Evolutionary conservation across 768 basidiomycete species (phyloP), one percentile per base, ranked within the genome.

Genomic region (Suillus ampliporus): DNA sequence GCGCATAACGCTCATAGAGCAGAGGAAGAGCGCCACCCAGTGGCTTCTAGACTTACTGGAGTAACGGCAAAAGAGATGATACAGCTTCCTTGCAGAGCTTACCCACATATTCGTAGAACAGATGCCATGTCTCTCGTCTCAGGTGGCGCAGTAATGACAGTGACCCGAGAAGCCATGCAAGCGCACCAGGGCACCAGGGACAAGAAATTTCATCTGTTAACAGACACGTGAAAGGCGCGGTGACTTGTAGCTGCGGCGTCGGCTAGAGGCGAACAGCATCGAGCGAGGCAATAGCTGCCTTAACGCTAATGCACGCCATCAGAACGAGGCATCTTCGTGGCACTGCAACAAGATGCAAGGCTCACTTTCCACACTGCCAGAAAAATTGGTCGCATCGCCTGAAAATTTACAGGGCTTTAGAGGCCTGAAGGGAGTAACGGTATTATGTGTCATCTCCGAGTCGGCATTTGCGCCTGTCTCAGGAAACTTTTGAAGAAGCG

Each of bases 271-370:
- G 10, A 40, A 40, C 54, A n/a, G 38, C 54, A 40, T 56, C 23
- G 37, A 37, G 7, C 8, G 52, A 38, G 38, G 23, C 17, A 17
- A 26, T 26, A 19, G 5, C 23, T n/a, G 54, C 40, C 54, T 38
- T 56, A 19, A 21, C 23, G 53, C 17, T 26, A 56, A 19, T 19
- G 31, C 53, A 40, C 35, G 21, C 9, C 53, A 56, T 26, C 17
- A 26, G 17, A 38, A 38, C 10, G 53, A 56, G 53, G 53, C 11
- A 26, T 17, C 53, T 56, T 40, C 53, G 15, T 38, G 54, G 54
- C 21, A 23, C 13, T 56, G 40, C 38, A 56, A 10, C 10, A 10
- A 17, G 15, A 26, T 56, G 38, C 10, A 19, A 6, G 28, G 19
- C 19, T 13, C 19, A 13, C 19, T 34, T 34, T 51, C 28, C 19